Evolutionary conservation across 2,329 filamentous ascomycete species (phyloP), one percentile per base, ranked within the genome.

Genomic region (Aspergillus carbonarius): DNA sequence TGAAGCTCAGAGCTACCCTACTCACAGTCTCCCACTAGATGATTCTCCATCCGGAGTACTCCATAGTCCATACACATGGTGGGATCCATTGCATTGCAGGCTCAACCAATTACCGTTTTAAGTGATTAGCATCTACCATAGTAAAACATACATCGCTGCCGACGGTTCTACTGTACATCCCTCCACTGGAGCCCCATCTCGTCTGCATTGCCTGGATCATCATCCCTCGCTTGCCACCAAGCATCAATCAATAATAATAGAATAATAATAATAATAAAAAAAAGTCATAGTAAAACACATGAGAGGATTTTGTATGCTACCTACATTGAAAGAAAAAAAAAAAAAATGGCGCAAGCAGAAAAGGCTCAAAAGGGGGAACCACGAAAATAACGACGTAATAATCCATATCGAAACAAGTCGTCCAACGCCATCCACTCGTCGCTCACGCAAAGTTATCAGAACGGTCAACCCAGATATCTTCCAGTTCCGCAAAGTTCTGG

Each of bases 401-500:
- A 54, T 46, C 52, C 61, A 50, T 58, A 53, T 51, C 59, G 59
- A 48, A 60, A 55, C 40, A 57, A 57, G 55, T 58, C 35, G 39
- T 61, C 56, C 55, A 70, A 68, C 63, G 63, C 67, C 66, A 57
- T 61, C 60, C 57, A 50, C 47, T 58, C 47, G 52, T 49, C 55
- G 58, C 65, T 82, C 84, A 98, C 68, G 92, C 93, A 80, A 99
- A 96, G 74, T 93, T 93, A 79, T 99, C 93, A 63, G 86, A 86
- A 69, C 92, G 84, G 76, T 99, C 95, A 48, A 97, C 93, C 86
- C 93, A 96, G 42, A 96, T 90, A 76, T 99, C 93, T 79, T 99
- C 95, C 73, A 99, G 78, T 81, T 99, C 93, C 1, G 93, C 92
- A 78, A 99, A 99, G 76, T 92, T 96, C 74, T 93, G 89, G 84